Evolutionary conservation across 2,329 filamentous ascomycete species (phyloP).

Genomic region (Hypoxylon sp.): DNA sequence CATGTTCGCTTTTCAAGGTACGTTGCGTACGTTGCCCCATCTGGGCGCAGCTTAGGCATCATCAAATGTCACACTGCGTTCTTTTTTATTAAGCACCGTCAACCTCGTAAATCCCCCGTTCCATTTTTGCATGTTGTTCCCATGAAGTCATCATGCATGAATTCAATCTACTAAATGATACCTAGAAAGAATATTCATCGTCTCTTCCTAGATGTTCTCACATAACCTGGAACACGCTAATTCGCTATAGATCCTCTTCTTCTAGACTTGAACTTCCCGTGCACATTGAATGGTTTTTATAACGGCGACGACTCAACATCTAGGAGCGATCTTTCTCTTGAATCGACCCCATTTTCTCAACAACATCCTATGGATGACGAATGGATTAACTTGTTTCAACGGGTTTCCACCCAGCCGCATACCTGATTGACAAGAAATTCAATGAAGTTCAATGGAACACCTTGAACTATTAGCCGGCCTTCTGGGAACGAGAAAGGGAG

Average conservation of each 20-base stretch:
- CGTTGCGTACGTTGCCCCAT: neutral
- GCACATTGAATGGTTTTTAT: slow-evolving; percentile 32
- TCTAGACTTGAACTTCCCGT: slow-evolving; percentile 40
- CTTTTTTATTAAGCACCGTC: neutral
- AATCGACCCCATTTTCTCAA: slow-evolving; percentile 21
- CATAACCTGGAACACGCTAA: slow-evolving; percentile 17
- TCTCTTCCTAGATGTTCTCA: neutral
- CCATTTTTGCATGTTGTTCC: too few species aligned
- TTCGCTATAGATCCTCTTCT: slow-evolving; percentile 35
- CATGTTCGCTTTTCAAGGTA: slow-evolving; percentile 41
- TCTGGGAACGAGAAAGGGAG: neutral
- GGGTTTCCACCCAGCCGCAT: slow-evolving; percentile 25
- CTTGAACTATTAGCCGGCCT: neutral
- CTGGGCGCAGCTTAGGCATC: neutral
- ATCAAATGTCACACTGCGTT: neutral
- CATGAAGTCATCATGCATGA: neutral
- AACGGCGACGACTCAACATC: slow-evolving; percentile 23
- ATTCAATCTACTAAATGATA: too few species aligned
- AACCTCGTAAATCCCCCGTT: too few species aligned
- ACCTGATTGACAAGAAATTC: slow-evolving; percentile 5
- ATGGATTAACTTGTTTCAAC: slow-evolving; percentile 40
- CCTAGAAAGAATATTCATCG: too few species aligned
- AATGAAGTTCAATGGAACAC: neutral
- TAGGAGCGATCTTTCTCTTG: slow-evolving; percentile 20
- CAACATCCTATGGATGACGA: slow-evolving; percentile 22